Conservation (phyloP, 352 stramenopile genomes). For the Globisporangium paroecandrum region DNA sequence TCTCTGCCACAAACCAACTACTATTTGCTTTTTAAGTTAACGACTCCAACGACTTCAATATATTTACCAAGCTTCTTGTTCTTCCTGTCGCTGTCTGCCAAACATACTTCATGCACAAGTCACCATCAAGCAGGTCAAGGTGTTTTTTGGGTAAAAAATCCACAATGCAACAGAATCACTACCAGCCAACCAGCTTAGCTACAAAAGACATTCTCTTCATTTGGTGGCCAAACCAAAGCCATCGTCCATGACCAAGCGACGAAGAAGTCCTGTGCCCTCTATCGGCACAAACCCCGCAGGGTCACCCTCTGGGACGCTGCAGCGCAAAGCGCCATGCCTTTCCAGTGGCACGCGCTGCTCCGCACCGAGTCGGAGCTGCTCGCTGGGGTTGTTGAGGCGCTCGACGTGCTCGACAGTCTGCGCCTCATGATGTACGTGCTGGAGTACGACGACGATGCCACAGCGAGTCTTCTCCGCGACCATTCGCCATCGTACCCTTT, state of each 20-base stretch:
- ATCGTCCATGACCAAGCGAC: background rate
- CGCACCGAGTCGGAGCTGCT: background rate
- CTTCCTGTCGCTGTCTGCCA: background rate
- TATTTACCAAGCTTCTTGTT: background rate
- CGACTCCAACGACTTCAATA: background rate
- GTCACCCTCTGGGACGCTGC: background rate
- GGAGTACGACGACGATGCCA: background rate
- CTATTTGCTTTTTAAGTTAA: conserved; percentile 7
- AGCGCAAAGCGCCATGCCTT: background rate
- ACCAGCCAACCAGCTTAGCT: background rate
- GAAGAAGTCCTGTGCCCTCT: background rate
- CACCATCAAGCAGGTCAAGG: no score
- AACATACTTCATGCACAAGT: background rate
- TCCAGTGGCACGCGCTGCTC: background rate
- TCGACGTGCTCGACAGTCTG: background rate
- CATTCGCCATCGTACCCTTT: background rate
- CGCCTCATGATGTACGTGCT: background rate
- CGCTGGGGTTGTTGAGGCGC: background rate
- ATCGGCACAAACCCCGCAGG: background rate
- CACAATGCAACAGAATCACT: background rate
- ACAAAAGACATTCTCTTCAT: background rate
- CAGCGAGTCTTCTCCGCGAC: background rate
- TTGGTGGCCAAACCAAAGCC: background rate
- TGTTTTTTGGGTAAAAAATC: background rate
- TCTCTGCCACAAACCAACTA: background rate